Evolutionary conservation across 2,329 filamentous ascomycete species (phyloP), one percentile per base, ranked within the genome.

Genomic region (Gaeumannomyces tritici): DNA sequence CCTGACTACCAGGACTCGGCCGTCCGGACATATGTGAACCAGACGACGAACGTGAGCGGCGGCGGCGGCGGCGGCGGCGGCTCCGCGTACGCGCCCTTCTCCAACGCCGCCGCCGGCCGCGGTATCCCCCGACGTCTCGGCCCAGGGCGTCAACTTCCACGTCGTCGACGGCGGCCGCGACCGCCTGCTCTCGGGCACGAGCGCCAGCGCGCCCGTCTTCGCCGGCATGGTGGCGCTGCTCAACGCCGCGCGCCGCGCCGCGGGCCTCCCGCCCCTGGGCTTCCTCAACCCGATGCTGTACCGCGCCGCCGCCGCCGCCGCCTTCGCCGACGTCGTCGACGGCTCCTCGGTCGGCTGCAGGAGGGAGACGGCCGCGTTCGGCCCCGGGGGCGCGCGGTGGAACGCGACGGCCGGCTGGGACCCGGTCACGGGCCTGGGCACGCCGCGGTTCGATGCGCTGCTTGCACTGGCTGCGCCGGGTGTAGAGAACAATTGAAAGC

Each of bases 71-170:
- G 18, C 42, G 42, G 18, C 18, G 12, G 18, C 42, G 42, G 42
- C 5, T 51, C 42, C 18, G 5, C 42, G 42, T 77, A 87, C 67
- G 63, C 73, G 0, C 68, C 71, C 0, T 74, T 74, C 62, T 81
- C 78, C 70, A 79, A 81, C 68, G 69, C 70, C 1, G 69, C 70
- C 1, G 71, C 70, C 0, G 76, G 76, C 11, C 74, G 79, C n/a
- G 79, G 72, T 0, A 77, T 79, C 61, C 79, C n/a, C 79, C 1
- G 79, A 82, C 63, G 76, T 87, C 29, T 73, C 83, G 0, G 81
- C 82, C 9, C 84, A 88, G 70, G 83, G 82, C 21, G 59, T 63
- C 5, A 63, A 63, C 47, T 73, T 73, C 61, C 57, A 64, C 3
- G 69, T 72, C 2, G 67, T 66, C 59, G 68, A 72, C 64, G 65